These are phyloP conservation scores for Geotrichum armillariae DNA, from an alignment of 1,139 yeast genomes.

Conservation along the genomic window DNA sequence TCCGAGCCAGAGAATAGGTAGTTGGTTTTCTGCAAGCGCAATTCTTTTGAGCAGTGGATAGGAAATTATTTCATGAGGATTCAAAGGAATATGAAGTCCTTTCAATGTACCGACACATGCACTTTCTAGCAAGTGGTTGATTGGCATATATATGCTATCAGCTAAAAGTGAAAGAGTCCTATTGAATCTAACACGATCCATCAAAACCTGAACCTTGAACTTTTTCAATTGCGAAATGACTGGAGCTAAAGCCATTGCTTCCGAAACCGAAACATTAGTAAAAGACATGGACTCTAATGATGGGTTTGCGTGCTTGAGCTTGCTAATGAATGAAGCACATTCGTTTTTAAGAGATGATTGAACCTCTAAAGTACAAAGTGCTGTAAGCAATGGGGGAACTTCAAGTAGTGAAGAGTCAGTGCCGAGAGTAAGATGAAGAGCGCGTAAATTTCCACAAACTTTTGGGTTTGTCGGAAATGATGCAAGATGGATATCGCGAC, in stretches of 20 bases:
- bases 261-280: neutral
- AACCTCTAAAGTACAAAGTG: neutral
- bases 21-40: neutral
- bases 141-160: conserved; percentile 1
- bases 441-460: neutral
- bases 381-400: neutral
- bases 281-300: neutral
- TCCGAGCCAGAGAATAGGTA: neutral
- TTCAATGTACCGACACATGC: neutral
- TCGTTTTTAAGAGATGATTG: neutral
- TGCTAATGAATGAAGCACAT: neutral
- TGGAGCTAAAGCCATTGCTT: conserved; percentile 7
- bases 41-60: conserved; percentile 6
- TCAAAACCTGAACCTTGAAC: conserved; percentile 1
- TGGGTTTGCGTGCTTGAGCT: conserved; percentile 2
- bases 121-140: neutral
- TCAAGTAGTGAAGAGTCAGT: neutral
- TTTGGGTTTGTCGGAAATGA: neutral
- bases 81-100: neutral
- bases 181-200: conserved; percentile 4
- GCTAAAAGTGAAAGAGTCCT: neutral
- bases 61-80: conserved; percentile 8
- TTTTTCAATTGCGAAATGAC: neutral
- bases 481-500: conserved; percentile 8
- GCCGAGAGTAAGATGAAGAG: neutral